A percentile compares a stretch with the other conserved stretches of the same genome.
These are phyloP conservation scores for Maudiozyma turicensis DNA, from an alignment of 805 yeast species.

Conservation along the genomic window DNA sequence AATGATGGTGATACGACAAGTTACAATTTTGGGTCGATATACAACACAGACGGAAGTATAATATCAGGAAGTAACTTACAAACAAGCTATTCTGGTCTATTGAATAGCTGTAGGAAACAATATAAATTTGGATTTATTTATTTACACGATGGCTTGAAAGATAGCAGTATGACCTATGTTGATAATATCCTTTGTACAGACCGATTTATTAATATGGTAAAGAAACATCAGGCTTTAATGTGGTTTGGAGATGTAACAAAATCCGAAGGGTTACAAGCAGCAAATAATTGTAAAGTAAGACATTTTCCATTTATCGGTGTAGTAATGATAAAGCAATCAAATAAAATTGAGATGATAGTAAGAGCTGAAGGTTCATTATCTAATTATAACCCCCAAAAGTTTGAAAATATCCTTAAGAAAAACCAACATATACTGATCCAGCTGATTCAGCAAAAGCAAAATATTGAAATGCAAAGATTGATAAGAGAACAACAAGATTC, in stretches of 20 bases:
- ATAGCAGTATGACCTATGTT: constrained; percentile 46
- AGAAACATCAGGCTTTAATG: constrained; percentile 44
- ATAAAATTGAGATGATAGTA: constrained; percentile 24
- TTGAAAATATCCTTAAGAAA: constrained; percentile 17
- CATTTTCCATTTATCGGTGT: constrained; percentile 78
- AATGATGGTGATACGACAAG: not conserved
- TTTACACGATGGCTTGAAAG: constrained; percentile 64
- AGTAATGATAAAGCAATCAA: constrained; percentile 51
- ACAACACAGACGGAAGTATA: constrained; percentile 15
- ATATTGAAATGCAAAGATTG: constrained; percentile 45
- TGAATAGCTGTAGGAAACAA: constrained; percentile 57
- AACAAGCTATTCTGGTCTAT: constrained; percentile 75
- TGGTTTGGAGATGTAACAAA: constrained; percentile 88
- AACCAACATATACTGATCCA: constrained; percentile 34
- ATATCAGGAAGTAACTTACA: constrained; percentile 28
- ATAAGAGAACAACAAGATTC: constrained; percentile 65
- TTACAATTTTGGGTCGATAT: constrained; percentile 21
- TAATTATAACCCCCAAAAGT: constrained; percentile 9
- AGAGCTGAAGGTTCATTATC: constrained; percentile 18
- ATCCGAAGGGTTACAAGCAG: constrained; percentile 76
- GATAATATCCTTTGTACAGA: constrained; percentile 44
- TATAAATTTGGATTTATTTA: constrained; percentile 67
- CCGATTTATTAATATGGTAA: constrained; percentile 38
- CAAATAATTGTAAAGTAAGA: constrained; percentile 61
- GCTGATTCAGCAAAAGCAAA: constrained; percentile 54